Base-by-base conservation (phyloP, 495 filamentous ascomycete species). In the Evernia prunastri region DNA sequence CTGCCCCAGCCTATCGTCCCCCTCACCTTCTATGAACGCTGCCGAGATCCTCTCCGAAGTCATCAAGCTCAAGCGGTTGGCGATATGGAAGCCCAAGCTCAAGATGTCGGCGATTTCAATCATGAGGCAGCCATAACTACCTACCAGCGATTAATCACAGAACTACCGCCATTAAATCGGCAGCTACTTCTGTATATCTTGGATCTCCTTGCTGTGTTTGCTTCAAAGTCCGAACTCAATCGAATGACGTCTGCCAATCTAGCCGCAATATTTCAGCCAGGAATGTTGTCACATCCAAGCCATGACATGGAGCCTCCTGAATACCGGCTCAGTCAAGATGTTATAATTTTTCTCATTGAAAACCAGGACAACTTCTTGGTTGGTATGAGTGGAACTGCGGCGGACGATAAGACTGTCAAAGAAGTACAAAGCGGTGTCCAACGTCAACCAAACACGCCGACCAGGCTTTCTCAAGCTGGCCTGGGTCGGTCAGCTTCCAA, bases 211-310 rank as follows among this genome's bases (percentile, higher is more conserved):
- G 95, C 94, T 15, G 94, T 99, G 18, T 99, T 99, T 69, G 92
- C 95, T 18, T 95, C 94, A 61, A 99, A 99, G 77, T 89, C 92
- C 0, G 94, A 99, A 64, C 84, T 91, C 61, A 99, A 99, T 73
- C 86, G 92, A 53, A 99, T 99, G 94, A 95, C 86, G 18, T 90
- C 94, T 39, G 86, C 85, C 66, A 99, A 99, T 72, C 76, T 99
- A 17, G 88, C 94, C n/a, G 93, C 94, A 43, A 97, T 99, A 68
- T 99, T 99, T 75, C 95, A 97, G 72, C 94, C 94, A 5, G 94
- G 94, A 54, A 86, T 99, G 76, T 82, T 99, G 27, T 95, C 92
- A 15, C 94, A 97, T 74, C 94, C 94, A 5, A 79, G 83, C 39
- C 94, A 99, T 73, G 92, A 96, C 68, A 96, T 99, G 92, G 84